phyloP scores from a whole-genome alignment of 2,329 filamentous ascomycete species.

The Lecanicillium sp. region DNA sequence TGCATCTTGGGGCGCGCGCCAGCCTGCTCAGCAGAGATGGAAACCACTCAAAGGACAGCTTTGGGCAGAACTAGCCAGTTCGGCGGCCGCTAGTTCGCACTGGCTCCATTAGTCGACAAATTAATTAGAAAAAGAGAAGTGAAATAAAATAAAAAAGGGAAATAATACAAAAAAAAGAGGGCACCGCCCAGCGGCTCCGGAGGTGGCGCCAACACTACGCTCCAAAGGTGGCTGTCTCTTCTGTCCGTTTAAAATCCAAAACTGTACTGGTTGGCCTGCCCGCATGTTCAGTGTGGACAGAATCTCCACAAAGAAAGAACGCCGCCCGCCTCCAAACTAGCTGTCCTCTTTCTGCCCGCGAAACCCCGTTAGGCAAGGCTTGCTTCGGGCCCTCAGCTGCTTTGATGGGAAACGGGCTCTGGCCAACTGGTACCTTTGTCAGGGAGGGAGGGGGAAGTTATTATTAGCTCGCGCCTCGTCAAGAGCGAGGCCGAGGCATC shows the following conservation, averaged over 20 bases:
- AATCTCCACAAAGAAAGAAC: not conserved
- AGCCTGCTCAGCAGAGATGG: not conserved
- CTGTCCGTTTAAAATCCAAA: slow-evolving; percentile 12
- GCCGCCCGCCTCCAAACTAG: not conserved
- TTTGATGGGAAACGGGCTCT: not conserved
- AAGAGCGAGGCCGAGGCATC: too few species aligned
- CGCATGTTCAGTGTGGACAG: not conserved
- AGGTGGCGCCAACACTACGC: slow-evolving; percentile 7
- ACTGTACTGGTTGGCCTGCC: not conserved
- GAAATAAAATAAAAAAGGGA: too few species aligned
- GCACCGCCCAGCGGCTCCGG: slow-evolving; percentile 1
- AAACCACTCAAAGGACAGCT: too few species aligned
- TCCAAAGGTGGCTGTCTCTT: slow-evolving; percentile 5
- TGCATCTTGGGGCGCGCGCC: not conserved
- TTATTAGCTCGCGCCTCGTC: too few species aligned
- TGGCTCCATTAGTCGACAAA: slow-evolving; percentile 3
- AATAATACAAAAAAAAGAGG: not conserved
- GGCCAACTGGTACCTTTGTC: slow-evolving; percentile 12
- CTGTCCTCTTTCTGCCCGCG: not conserved
- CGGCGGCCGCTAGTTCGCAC: too few species aligned
- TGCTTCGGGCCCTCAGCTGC: slow-evolving; percentile 6
- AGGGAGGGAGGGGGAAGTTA: too few species aligned
- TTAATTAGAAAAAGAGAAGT: too few species aligned
- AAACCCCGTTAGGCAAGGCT: slow-evolving; percentile 6
- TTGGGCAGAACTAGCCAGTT: too few species aligned